These are phyloP conservation scores for Asterochloris sp. DNA, from an alignment of 139 green algal genomes.

Conservation along the genomic window DNA sequence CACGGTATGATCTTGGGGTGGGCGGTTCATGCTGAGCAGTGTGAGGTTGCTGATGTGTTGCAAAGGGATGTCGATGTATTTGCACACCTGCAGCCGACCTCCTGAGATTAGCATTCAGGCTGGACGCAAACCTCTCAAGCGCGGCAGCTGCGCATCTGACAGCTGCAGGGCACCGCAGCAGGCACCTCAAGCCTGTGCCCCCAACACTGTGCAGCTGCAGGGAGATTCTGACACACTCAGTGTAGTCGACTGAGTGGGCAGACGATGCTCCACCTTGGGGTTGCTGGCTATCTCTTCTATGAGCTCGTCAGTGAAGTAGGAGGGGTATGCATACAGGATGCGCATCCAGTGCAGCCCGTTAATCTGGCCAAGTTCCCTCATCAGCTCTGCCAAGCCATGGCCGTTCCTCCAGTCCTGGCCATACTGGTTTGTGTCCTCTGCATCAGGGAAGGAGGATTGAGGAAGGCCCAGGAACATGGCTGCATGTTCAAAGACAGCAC, in stretches of 20 bases:
- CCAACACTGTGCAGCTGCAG: neutral
- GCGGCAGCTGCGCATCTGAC: neutral
- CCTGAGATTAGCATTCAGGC: neutral
- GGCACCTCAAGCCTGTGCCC: neutral
- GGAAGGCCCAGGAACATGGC: no score
- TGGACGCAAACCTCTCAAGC: neutral
- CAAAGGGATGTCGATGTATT: slow-evolving; percentile 95
- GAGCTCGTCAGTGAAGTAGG: slow-evolving; percentile 71
- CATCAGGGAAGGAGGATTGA: no score
- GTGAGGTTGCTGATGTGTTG: slow-evolving; percentile 88
- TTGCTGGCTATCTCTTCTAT: slow-evolving; percentile 86
- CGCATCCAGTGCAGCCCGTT: slow-evolving; percentile 80
- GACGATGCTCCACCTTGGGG: slow-evolving; percentile 50
- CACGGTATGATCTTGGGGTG: slow-evolving; percentile 57
- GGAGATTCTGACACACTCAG: neutral
- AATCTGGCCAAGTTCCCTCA: slow-evolving; percentile 68
- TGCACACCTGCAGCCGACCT: slow-evolving; percentile 67
- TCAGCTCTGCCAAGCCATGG: slow-evolving; percentile 65
- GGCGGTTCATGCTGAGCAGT: slow-evolving; percentile 86
- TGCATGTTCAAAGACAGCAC: no score
- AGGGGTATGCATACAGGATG: slow-evolving; percentile 87
- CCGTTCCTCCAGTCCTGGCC: slow-evolving; percentile 72
- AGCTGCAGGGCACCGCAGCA: neutral
- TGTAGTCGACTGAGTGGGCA: neutral
- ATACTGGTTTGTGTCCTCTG: slow-evolving; percentile 84